Evolutionary conservation across 2,329 filamentous ascomycete species (phyloP).

Genomic region (Fusarium sp.): DNA sequence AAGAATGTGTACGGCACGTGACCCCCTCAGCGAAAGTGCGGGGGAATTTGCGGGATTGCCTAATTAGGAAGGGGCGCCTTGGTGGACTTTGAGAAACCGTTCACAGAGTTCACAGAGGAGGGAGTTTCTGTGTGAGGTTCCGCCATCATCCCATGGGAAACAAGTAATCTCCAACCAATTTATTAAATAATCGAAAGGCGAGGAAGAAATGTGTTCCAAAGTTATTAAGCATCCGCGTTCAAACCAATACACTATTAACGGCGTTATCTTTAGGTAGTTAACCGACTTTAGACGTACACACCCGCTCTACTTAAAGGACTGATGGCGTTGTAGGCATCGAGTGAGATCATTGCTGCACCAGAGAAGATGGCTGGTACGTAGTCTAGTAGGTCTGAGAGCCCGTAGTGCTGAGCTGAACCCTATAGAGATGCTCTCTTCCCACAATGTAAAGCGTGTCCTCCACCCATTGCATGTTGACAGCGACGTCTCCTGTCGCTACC

Average conservation of each 20-base stretch:
- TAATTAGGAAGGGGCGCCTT: not conserved
- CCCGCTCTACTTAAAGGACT: not conserved
- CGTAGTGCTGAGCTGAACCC: constrained; percentile 12
- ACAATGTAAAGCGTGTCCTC: constrained; percentile 25
- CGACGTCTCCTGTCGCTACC: constrained; percentile 23
- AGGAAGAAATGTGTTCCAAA: no score
- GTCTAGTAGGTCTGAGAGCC: not conserved
- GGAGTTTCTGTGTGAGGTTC: not conserved
- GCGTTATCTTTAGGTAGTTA: no score
- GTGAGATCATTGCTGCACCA: no score
- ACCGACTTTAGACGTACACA: not conserved
- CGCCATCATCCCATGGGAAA: not conserved
- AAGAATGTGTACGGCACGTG: not conserved
- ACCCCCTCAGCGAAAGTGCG: not conserved
- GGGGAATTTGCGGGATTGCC: not conserved
- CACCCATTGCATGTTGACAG: constrained; percentile 32
- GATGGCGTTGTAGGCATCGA: no score
- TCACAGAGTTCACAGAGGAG: not conserved
- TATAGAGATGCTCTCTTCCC: constrained; percentile 18
- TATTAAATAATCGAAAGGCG: no score
- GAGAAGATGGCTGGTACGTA: not conserved
- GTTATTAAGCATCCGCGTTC: no score
- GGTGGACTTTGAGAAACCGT: no score
- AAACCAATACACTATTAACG: no score
- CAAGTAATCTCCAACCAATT: no score